A percentile compares a stretch with the other conserved stretches of the same genome.
Conservation (phyloP, 2,329 filamentous ascomycete genomes). For the Talaromyces pinophilus region DNA sequence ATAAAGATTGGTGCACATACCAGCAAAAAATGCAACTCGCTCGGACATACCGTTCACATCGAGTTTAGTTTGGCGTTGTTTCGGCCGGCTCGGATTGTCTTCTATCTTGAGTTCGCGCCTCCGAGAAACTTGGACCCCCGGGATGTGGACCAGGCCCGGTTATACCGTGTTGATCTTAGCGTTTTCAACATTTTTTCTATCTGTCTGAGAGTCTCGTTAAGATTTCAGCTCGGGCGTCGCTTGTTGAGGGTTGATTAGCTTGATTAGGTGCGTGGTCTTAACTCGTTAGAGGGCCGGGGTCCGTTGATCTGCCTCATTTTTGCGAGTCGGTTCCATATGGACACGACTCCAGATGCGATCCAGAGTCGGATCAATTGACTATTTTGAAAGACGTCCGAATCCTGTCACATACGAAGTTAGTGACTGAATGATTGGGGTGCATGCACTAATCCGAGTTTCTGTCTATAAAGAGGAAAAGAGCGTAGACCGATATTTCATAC, state of each 20-base stretch:
- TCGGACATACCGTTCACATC: constrained; percentile 14
- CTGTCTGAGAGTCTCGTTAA: too few relatives aligned
- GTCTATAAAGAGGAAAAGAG: not conserved
- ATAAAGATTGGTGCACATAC: not conserved
- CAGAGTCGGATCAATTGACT: constrained; percentile 12
- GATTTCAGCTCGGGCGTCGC: not conserved
- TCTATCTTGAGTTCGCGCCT: constrained; percentile 20
- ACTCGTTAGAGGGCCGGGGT: not conserved
- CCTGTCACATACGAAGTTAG: not conserved
- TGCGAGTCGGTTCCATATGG: not conserved
- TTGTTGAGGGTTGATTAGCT: not conserved
- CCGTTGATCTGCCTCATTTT: not conserved
- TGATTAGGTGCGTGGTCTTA: not conserved
- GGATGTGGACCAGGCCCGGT: not conserved
- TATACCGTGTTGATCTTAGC: constrained; percentile 8
- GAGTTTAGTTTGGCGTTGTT: constrained; percentile 10
- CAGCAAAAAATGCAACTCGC: not conserved
- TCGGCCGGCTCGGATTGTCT: constrained; percentile 13
- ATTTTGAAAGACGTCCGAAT: constrained; percentile 4
- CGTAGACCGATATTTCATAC: not conserved
- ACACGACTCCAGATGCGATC: not conserved
- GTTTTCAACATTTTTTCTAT: not conserved
- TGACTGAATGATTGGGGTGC: not conserved
- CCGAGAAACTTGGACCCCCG: not conserved
- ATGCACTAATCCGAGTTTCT: not conserved